Conservation (phyloP, 148 eudicot genomes). For the Chenopodium formosanum region DNA sequence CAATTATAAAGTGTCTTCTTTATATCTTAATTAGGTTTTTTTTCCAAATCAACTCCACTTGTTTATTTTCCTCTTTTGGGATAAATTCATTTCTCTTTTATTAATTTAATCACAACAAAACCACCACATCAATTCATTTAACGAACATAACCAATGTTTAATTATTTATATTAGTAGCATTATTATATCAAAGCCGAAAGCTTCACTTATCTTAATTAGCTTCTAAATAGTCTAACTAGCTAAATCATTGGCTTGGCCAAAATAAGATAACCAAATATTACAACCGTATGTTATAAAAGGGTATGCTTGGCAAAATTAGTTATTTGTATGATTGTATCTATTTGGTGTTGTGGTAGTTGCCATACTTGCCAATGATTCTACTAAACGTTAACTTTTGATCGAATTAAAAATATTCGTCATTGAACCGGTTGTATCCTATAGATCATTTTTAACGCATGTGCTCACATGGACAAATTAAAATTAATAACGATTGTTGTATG, state of each 20-base stretch:
- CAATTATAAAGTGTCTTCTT: neutral
- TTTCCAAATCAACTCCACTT: neutral
- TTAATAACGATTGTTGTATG: neutral
- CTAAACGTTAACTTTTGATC: too few species aligned
- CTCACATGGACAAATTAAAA: too few species aligned
- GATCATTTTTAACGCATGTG: too few species aligned
- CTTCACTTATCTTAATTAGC: neutral
- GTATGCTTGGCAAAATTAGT: neutral
- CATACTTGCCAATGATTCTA: too few species aligned
- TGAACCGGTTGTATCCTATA: too few species aligned
- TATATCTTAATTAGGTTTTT: neutral
- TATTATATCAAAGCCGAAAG: neutral
- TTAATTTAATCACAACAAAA: neutral
- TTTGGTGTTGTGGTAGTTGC: too few species aligned
- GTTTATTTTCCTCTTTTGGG: neutral
- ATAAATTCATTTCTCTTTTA: neutral
- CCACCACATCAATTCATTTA: neutral
- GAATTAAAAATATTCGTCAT: too few species aligned
- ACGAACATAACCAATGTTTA: neutral
- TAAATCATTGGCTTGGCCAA: neutral
- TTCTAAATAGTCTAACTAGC: neutral
- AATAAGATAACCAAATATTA: neutral
- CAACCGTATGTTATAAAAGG: too few species aligned
- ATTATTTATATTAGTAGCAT: neutral
- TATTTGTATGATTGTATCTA: neutral